Evolutionary conservation across 768 basidiomycete genomes (phyloP).

Genomic region (Rubroboletus pulcherrimus): DNA sequence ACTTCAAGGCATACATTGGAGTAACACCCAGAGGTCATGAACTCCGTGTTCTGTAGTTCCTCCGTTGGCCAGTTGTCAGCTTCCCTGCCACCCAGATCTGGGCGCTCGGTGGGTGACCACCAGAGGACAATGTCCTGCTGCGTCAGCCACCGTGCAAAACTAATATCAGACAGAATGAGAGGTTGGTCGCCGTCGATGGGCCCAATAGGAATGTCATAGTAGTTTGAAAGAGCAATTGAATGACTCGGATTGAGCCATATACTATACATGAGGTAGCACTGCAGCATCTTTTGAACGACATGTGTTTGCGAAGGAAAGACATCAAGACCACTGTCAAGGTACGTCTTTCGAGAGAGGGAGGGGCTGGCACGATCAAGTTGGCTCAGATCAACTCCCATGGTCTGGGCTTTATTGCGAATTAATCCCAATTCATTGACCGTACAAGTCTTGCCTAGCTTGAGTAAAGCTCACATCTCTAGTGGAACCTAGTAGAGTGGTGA

Average conservation of each 20-base stretch:
- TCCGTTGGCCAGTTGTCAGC: conserved; percentile 74
- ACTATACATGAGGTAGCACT: conserved; percentile 73
- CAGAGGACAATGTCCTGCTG: conserved; percentile 90
- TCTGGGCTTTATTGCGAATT: too few species aligned
- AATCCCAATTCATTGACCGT: too few species aligned
- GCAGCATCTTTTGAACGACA: conserved; percentile 78
- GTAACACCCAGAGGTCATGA: conserved; percentile 41
- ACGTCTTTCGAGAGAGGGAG: too few species aligned
- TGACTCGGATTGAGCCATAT: conserved; percentile 63
- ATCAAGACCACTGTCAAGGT: conserved; percentile 39
- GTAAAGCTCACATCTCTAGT: too few species aligned
- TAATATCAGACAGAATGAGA: too few species aligned
- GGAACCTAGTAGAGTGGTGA: too few species aligned
- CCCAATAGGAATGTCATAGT: conserved; percentile 92
- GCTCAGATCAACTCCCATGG: too few species aligned
- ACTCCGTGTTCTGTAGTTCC: conserved; percentile 81
- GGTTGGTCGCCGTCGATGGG: conserved; percentile 68
- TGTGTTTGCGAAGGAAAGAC: conserved; percentile 87
- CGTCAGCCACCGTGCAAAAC: conserved; percentile 36
- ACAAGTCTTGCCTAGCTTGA: too few species aligned
- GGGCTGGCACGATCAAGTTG: too few species aligned
- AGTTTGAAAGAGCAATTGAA: conserved; percentile 73
- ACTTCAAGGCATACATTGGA: conserved; percentile 59
- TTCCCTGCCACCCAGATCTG: conserved; percentile 92
- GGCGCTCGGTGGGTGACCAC: conserved; percentile 89